Base-by-base conservation (phyloP, 371 early-diverging fungal genomes). In the Phascolomyces articulosus region DNA sequence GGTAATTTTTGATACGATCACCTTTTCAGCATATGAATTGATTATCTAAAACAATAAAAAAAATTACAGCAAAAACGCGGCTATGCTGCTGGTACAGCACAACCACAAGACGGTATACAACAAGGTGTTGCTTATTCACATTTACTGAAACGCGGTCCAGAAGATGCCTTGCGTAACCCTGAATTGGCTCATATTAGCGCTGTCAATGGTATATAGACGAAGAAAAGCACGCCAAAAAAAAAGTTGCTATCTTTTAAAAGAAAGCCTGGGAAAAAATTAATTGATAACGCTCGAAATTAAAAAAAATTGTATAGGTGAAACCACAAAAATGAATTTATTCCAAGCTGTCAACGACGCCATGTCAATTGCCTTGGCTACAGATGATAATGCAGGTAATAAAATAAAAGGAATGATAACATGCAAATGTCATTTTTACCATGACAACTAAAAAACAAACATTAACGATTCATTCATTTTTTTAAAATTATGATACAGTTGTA, bases 281-380 rank as follows among this genome's bases (percentile, higher is more conserved):
- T 9, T 38, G 44, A 44, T 44, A 44, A 51, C 23, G 1, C n/a
- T n/a, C n/a, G n/a, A n/a, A 47, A 47, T 8, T 20, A 20, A 47
- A 44, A 44, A 44, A 49, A 49, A 24, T 21, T 24, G 8, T 47
- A 13, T 18, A 88, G 87, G 84, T 11, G 93, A 91, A 66, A 94
- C 95, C 11, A 87, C 87, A 65, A 95, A 93, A 68, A 90, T 96
- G 89, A 98, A 98, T 79, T 80, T 95, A 60, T 98, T 91, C 78
- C 97, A 96, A 74, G 89, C 97, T 7, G 88, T 98, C 13, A 98
- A 98, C 76, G 95, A 97, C 69, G 97, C 98, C 16, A 85, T 98
- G 87, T 85, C 87, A 16, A 91, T 91, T 53, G 94, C 96, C 8
- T 77, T 98, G 47, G 88, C 90, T 8, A 91, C 93, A 0, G 98